phyloP scores from a whole-genome alignment of 768 basidiomycete species.

The Cystofilobasidium ferigula region DNA sequence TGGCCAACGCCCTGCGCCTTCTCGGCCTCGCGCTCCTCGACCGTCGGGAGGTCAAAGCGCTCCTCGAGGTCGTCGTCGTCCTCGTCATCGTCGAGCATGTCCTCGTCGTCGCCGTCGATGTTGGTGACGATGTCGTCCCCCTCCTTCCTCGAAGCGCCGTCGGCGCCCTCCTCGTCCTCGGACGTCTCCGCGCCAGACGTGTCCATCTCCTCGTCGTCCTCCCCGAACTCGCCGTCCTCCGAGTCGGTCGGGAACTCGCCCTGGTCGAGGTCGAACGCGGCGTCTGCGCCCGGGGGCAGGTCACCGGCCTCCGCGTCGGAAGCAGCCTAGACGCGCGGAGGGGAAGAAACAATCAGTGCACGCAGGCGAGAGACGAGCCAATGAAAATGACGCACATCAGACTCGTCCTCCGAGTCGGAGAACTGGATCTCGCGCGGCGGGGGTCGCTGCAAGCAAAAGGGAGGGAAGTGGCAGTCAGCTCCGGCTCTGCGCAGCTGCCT shows the following conservation, averaged over 20 bases:
- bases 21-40: constrained; percentile 62
- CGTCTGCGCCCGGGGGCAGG: constrained; percentile 24
- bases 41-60: constrained; percentile 56
- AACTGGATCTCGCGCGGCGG: constrained; percentile 56
- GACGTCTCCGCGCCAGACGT: constrained; percentile 40
- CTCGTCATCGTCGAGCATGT: constrained; percentile 35
- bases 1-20: constrained; percentile 58
- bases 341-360: neutral
- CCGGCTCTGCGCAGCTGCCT: too few species aligned
- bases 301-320: constrained; percentile 16
- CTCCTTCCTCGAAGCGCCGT: constrained; percentile 38
- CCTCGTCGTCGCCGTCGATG: constrained; percentile 37
- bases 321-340: neutral
- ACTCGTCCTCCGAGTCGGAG: constrained; percentile 43
- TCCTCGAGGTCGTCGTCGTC: constrained; percentile 33
- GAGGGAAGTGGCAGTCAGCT: neutral
- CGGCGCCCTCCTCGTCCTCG: constrained; percentile 46
- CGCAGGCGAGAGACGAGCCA: neutral
- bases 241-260: constrained; percentile 27
- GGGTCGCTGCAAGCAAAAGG: constrained; percentile 39
- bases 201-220: constrained; percentile 39
- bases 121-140: constrained; percentile 22
- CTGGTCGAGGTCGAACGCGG: constrained; percentile 24
- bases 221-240: constrained; percentile 33
- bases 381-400: constrained; percentile 6